Conservation (phyloP, 352 stramenopile species). For the Phytophthora meadii region DNA sequence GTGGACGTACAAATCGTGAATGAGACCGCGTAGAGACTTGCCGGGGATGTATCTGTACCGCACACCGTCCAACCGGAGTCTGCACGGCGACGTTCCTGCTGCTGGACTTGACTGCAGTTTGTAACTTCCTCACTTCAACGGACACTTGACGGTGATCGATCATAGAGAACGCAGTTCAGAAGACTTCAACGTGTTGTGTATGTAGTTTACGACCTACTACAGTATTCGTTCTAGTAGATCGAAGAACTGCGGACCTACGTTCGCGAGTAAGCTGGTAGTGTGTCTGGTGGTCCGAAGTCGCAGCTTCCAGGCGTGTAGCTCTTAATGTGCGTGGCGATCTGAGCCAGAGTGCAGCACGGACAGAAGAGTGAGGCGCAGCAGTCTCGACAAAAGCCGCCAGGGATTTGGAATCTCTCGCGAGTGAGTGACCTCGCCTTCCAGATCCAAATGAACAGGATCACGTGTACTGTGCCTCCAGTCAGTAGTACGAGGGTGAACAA, state of each 20-base stretch:
- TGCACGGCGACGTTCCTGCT: neutral
- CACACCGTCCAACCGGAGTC: neutral
- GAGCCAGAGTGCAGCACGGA: conserved; percentile 48
- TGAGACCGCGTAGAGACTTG: conserved; percentile 27
- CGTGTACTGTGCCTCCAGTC: conserved; percentile 28
- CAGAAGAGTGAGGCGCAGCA: conserved; percentile 43
- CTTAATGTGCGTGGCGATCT: conserved; percentile 67
- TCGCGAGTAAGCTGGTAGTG: conserved; percentile 33
- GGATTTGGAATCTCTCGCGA: conserved; percentile 38
- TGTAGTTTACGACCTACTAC: too few species aligned
- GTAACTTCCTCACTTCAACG: neutral
- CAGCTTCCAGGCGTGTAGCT: conserved; percentile 60
- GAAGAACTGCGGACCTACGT: neutral
- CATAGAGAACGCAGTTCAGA: conserved; percentile 1
- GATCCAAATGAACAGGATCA: conserved; percentile 44
- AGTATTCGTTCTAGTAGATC: too few species aligned
- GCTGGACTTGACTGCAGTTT: conserved; percentile 7
- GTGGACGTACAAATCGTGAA: conserved; percentile 22
- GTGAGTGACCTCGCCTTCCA: conserved; percentile 30
- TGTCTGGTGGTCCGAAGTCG: conserved; percentile 44
- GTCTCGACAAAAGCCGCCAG: conserved; percentile 29
- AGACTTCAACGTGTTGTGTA: too few species aligned
- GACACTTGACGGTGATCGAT: neutral
- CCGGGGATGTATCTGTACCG: neutral
- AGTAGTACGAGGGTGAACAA: conserved; percentile 35